Evolutionary conservation across 306 rosid genomes (phyloP).

Genomic region (Coriaria nepalensis): DNA sequence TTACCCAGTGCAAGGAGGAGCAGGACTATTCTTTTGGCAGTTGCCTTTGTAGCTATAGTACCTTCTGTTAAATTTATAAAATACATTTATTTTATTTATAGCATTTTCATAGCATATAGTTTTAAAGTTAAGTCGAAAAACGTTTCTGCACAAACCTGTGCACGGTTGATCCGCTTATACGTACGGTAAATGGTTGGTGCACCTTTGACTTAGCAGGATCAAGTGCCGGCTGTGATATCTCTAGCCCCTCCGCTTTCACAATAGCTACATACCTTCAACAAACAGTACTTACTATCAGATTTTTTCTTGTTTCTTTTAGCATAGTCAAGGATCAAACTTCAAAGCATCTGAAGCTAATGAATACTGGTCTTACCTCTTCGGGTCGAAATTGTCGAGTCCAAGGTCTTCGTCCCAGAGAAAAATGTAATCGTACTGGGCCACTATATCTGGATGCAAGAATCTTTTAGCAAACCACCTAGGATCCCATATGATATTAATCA

Average conservation of each 20-base stretch:
- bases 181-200: slow-evolving; percentile 74
- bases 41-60: slow-evolving; percentile 58
- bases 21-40: slow-evolving; percentile 50
- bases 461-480: slow-evolving; percentile 95
- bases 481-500: slow-evolving; percentile 8
- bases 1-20: slow-evolving; percentile 89
- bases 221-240: slow-evolving; percentile 96
- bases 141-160: slow-evolving; percentile 49
- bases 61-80: slow-evolving; percentile 65
- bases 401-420: slow-evolving; percentile 99
- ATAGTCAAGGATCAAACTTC: not conserved
- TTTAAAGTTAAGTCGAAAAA: no score
- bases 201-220: slow-evolving; percentile 74
- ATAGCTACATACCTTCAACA: slow-evolving; percentile 61
- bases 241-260: slow-evolving; percentile 69
- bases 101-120: no score
- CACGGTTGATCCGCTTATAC: slow-evolving; percentile 44
- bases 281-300: not conserved
- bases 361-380: slow-evolving; percentile 52
- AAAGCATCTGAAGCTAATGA: no score
- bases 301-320: no score
- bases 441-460: slow-evolving; percentile 88
- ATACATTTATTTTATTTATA: no score
- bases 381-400: slow-evolving; percentile 72
- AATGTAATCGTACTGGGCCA: slow-evolving; percentile 55